Evolutionary conservation across 352 stramenopile genomes (phyloP), one percentile per base, ranked within the genome.

Genomic region (Pythium scleroteichum): DNA sequence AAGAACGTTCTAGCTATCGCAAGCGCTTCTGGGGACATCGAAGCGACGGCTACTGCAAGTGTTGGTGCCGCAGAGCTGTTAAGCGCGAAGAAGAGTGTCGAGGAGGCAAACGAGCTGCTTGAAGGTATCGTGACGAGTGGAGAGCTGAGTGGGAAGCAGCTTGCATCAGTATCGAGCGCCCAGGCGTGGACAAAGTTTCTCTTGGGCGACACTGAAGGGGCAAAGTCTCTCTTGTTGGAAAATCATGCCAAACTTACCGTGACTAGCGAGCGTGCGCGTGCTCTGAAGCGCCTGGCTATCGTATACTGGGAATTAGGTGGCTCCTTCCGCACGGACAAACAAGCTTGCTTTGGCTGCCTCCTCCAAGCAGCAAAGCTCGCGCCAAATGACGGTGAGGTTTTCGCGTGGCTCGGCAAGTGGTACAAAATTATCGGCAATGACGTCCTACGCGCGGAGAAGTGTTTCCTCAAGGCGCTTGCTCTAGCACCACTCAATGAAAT

Each of bases 381-480:
- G 17, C 82, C 86, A 19, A 71, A 64, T 10, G 85, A 94, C 47
- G 73, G 71, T 0, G 80, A 90, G 29, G 77, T 82, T 17, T 95
- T 94, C 41, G 71, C 64, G 1, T 90, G 75, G 75, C 64, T 95
- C 24, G 87, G 87, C 9, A 79, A 79, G 51, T 95, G 83, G 81
- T 95, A 95, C 53, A 62, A 77, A 17, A 73, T 84, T 19, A 58
- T 93, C 2, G 76, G 59, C 4, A 68, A 62, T 0, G 87, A 95
- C 65, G 54, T 82, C 16, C 14, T 91, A 23, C 83, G 85, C 19
- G 87, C 85, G 0, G 85, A 94, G 47, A 95, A 95, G 53, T 95
- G 87, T 46, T 94, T 90, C 41, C 56, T 95, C 33, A 94, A 94
- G 52, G 83, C 87, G 19, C 71, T 95, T 19, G 78, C 82, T 20